Evolutionary conservation across 2,329 filamentous ascomycete genomes (phyloP), one percentile per base, ranked within the genome.

Genomic region (Fusarium abutilonis): DNA sequence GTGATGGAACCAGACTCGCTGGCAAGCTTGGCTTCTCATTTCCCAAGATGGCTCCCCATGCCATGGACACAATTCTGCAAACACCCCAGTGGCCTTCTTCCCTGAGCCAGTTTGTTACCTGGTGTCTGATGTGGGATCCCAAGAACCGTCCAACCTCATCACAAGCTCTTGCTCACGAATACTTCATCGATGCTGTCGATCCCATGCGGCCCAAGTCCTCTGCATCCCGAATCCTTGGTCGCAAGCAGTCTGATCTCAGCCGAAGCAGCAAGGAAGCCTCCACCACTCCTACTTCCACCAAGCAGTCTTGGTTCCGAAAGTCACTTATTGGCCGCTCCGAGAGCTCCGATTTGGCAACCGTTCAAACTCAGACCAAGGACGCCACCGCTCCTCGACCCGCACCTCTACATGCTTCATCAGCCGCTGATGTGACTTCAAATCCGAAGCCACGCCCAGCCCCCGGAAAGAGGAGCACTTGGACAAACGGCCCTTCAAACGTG

Each of bases 121-220:
- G 93, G 93, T 99, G 95, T 77, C 78, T 99, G 66, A 95, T 98
- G 91, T 99, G 95, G 95, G 95, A 99, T 76, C 95, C 95, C 10
- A 96, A 93, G 80, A 88, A 82, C 72, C 86, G 95, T 59, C 95
- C 95, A 40, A 98, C 93, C 4, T 97, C 94, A 2, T 88, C 90
- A 0, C 93, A 99, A 76, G 94, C 95, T n/a, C 80, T 99, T 66
- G 90, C 91, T 35, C 95, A 99, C 75, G 94, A 97, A 68, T 99
- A 96, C 77, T 99, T 99, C 71, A 77, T 84, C 31, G 95, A 98
- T 78, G 95, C 95, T 2, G 87, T 96, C 46, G 95, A 99, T 75
- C 95, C 95, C 13, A 79, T 97, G 50, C 83, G 93, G 52, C 93
- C 94, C n/a, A 97, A 93, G 80, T 96, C 93, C 2, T 93, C 92